A percentile compares a stretch with the other conserved stretches of the same genome.
Conservation (phyloP, 176 grass and related monocot genomes). For the Avena eriantha region DNA sequence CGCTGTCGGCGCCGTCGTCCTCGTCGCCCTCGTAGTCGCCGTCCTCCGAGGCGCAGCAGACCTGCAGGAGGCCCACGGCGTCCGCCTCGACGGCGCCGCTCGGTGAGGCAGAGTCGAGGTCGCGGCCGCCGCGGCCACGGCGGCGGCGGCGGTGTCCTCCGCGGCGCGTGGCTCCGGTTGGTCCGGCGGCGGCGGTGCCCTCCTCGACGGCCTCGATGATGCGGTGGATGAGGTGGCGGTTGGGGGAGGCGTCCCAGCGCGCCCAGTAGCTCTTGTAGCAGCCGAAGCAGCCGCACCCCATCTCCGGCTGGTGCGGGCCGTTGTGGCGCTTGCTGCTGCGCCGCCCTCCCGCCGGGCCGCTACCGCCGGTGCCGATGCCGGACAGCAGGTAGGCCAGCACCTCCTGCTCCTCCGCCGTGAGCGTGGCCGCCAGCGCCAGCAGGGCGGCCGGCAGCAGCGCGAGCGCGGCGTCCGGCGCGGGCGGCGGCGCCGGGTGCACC, state of each 20-base stretch:
- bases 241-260: slow-evolving; percentile 91
- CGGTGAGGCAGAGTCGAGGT: neutral
- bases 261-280: slow-evolving; percentile 99
- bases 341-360: neutral
- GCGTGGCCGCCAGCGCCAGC: slow-evolving; percentile 57
- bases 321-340: slow-evolving; percentile 29
- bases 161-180: slow-evolving; percentile 18
- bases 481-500: slow-evolving; percentile 67
- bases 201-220: slow-evolving; percentile 97
- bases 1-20: slow-evolving; percentile 33
- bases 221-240: slow-evolving; percentile 85
- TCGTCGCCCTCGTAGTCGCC: slow-evolving; percentile 49
- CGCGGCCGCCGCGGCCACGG: neutral
- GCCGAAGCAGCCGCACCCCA: slow-evolving; percentile 89
- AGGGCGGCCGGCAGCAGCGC: slow-evolving; percentile 58
- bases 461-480: slow-evolving; percentile 23
- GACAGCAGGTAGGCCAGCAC: slow-evolving; percentile 88
- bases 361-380: neutral
- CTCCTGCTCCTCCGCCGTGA: slow-evolving; percentile 75
- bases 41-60: neutral
- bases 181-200: neutral
- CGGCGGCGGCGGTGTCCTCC: slow-evolving; percentile 27
- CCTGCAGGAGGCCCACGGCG: neutral
- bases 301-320: slow-evolving; percentile 66
- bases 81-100: neutral